A percentile compares a stretch with the other conserved stretches of the same genome.
Conservation (phyloP, 345 rosid species). For the Lepidium sativum region DNA sequence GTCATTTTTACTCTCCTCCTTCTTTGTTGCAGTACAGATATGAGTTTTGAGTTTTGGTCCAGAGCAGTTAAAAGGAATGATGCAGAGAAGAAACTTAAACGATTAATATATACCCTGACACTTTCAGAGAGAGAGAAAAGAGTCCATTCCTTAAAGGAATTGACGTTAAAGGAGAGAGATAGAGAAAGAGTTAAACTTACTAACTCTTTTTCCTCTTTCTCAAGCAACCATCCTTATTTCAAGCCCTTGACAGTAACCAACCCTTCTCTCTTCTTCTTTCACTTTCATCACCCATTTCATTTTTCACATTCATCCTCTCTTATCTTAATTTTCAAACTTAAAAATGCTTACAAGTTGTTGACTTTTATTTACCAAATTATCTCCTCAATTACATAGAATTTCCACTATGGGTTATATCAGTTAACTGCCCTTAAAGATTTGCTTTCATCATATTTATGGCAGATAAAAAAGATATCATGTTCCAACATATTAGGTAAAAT, state of each 20-base stretch:
- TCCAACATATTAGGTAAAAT: not conserved
- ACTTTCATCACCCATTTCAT: slow-evolving; percentile 6
- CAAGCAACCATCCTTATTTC: slow-evolving; percentile 46
- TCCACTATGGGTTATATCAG: not conserved
- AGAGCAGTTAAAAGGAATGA: slow-evolving; percentile 7
- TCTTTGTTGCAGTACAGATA: not conserved
- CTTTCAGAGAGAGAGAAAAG: slow-evolving; percentile 16
- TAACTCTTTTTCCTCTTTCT: slow-evolving; percentile 38
- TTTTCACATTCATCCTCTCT: slow-evolving; percentile 3
- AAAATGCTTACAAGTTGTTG: slow-evolving; percentile 18
- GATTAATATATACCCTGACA: slow-evolving; percentile 6
- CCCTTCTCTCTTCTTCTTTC: slow-evolving; percentile 37
- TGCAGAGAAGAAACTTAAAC: slow-evolving; percentile 5
- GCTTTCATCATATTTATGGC: not conserved
- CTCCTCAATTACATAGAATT: not conserved
- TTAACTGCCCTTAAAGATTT: not conserved
- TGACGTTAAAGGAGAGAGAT: slow-evolving; percentile 37
- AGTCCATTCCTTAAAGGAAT: slow-evolving; percentile 50
- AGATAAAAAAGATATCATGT: not conserved
- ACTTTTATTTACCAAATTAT: not conserved
- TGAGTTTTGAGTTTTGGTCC: slow-evolving; percentile 8
- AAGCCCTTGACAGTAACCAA: slow-evolving; percentile 37
- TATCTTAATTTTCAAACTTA: slow-evolving; percentile 13
- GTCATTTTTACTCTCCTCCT: slow-evolving; percentile 29
- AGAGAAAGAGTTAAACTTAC: slow-evolving; percentile 22